phyloP scores from a whole-genome alignment of 2,329 filamentous ascomycete species.

The Aspergillus tubingensis region DNA sequence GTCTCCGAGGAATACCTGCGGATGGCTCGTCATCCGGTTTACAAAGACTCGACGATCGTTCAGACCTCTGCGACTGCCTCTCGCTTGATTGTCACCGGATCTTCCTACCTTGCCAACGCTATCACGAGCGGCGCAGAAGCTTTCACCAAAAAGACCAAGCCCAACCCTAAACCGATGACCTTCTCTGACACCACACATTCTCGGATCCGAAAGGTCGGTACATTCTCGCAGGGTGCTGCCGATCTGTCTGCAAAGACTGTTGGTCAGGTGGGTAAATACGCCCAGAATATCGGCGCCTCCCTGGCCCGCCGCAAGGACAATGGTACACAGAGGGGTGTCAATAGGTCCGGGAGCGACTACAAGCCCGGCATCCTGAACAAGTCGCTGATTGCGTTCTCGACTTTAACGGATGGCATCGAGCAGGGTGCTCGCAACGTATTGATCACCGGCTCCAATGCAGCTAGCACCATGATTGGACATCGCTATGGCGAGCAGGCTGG shows the following conservation, averaged over 20 bases:
- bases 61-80: slow-evolving; percentile 86
- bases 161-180: slow-evolving; percentile 76
- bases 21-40: slow-evolving; percentile 83
- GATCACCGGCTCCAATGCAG: slow-evolving; percentile 71
- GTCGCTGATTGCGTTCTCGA: slow-evolving; percentile 93
- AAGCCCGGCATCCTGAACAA: slow-evolving; percentile 95
- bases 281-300: slow-evolving; percentile 84
- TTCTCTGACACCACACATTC: slow-evolving; percentile 84
- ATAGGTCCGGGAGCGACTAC: slow-evolving; percentile 72
- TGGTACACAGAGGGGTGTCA: slow-evolving; percentile 60
- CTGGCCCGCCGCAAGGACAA: slow-evolving; percentile 64
- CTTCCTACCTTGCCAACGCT: slow-evolving; percentile 74
- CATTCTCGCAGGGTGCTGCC: slow-evolving; percentile 77
- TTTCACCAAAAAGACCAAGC: slow-evolving; percentile 79
- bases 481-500: slow-evolving; percentile 86
- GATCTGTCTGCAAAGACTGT: slow-evolving; percentile 82
- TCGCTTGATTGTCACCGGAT: slow-evolving; percentile 86
- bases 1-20: slow-evolving; percentile 65
- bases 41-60: slow-evolving; percentile 82
- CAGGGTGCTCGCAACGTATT: slow-evolving; percentile 80
- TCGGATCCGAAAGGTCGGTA: slow-evolving; percentile 84
- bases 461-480: slow-evolving; percentile 84
- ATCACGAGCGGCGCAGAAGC: slow-evolving; percentile 75
- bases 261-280: slow-evolving; percentile 76
- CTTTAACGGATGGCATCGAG: slow-evolving; percentile 89